A percentile compares a stretch with the other conserved stretches of the same genome.
These are phyloP conservation scores for Bipolaris zeicola DNA, from an alignment of 2,329 filamentous ascomycete genomes.

Conservation along the genomic window DNA sequence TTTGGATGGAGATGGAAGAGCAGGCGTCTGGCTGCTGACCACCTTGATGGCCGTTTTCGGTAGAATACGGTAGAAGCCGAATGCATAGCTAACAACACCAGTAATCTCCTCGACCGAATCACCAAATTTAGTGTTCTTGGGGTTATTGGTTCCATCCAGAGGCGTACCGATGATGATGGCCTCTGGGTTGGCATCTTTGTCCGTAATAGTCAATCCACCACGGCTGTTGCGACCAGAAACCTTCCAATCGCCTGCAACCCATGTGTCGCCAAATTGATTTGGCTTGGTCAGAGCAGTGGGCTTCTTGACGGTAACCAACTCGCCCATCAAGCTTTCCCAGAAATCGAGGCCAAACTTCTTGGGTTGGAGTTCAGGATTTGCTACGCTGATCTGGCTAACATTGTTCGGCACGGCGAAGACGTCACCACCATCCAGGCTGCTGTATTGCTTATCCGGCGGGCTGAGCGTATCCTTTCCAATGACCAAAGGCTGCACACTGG, in stretches of 20 bases:
- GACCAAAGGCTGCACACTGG: conserved; percentile 62
- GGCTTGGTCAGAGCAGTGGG: conserved; percentile 65
- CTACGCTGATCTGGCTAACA: conserved; percentile 60
- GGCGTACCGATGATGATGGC: conserved; percentile 68
- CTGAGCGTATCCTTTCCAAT: conserved; percentile 63
- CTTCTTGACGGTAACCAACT: conserved; percentile 67
- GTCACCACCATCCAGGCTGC: conserved; percentile 67
- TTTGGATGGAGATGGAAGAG: conserved; percentile 57
- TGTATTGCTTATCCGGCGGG: conserved; percentile 67
- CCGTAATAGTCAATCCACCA: conserved; percentile 67
- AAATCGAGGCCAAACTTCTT: conserved; percentile 71
- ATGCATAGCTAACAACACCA: conserved; percentile 69
- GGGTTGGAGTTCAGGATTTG: conserved; percentile 67
- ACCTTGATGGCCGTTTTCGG: conserved; percentile 64
- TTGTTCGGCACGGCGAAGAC: conserved; percentile 70
- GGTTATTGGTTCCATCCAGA: conserved; percentile 68
- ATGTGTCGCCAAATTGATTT: conserved; percentile 70
- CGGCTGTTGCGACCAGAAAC: conserved; percentile 66
- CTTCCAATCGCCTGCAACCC: conserved; percentile 69
- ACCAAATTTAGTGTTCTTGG: conserved; percentile 65
- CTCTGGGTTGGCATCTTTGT: conserved; percentile 70
- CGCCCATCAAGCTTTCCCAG: conserved; percentile 72
- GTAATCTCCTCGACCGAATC: conserved; percentile 70
- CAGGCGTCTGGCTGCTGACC: conserved; percentile 52
- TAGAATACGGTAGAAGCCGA: conserved; percentile 72